Evolutionary conservation across 805 yeast genomes (phyloP), one percentile per base, ranked within the genome.

Genomic region (Candida krabiensis): DNA sequence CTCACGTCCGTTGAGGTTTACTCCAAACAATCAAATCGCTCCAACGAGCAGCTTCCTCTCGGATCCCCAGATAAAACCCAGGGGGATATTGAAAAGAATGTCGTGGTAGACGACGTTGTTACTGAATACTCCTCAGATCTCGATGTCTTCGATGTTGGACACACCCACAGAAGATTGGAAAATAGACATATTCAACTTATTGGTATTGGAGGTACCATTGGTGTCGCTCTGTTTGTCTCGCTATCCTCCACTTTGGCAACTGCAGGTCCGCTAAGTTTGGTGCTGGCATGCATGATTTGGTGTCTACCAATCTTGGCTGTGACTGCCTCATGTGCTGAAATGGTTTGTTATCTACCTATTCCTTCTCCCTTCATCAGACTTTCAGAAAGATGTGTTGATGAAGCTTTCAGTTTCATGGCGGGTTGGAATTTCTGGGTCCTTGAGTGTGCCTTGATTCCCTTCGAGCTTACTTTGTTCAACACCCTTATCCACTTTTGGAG

Each of bases 391-490:
- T 70, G 73, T 48, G 66, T 70, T 41, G 77, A 72, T 47, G 63
- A 59, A 27, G 67, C 75, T 1, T 57, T 69, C 38, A 73, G 71
- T 41, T 62, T 72, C 43, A 64, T 64, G 66, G 62, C 75, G 1
- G 75, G 73, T 5, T 70, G 74, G 75, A 73, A 73, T 41, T 72
- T 70, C 44, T 71, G 73, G 74, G 64, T 71, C 31, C 61, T 71
- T 36, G 66, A 70, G 44, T 60, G 73, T 50, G 66, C 75, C 4
- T 64, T 71, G 42, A 69, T 71, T 48, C 76, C 80, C 9, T 73
- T 70, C 43, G 77, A 74, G 49, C 63, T 74, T 16, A 66, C 70
- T 23, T 65, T 74, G 9, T 69, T 73, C 33, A 73, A 73, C 51
- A 60, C 70, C 5, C 58, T 73, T 32, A 53, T 73, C 36, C 77